These are phyloP conservation scores for Calocera viscosa DNA, from an alignment of 768 basidiomycete species.

Conservation along the genomic window DNA sequence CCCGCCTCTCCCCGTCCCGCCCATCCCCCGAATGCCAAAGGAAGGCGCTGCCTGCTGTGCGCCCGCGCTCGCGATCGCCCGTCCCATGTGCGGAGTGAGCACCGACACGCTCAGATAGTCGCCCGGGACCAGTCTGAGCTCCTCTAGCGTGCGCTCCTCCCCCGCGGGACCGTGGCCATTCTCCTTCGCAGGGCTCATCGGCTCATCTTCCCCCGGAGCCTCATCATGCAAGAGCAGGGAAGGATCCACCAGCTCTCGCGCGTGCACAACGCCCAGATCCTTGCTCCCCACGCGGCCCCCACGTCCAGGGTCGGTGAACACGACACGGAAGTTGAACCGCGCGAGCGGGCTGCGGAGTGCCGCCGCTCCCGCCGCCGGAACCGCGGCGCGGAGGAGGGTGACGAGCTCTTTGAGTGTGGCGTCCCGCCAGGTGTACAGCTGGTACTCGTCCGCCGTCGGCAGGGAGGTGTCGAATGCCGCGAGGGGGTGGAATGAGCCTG, in stretches of 20 bases:
- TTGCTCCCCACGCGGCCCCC: conserved; percentile 64
- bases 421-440: conserved; percentile 64
- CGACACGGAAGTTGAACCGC: conserved; percentile 65
- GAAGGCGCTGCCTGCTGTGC: neutral
- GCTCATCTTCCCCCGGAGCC: neutral
- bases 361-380: neutral
- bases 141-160: conserved; percentile 63
- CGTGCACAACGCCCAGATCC: conserved; percentile 70
- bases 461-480: conserved; percentile 66
- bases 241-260: conserved; percentile 56
- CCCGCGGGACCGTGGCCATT: neutral
- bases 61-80: neutral
- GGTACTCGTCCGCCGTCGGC: conserved; percentile 70
- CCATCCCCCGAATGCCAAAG: neutral
- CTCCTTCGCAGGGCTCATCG: neutral
- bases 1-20: neutral
- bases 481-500: conserved; percentile 63
- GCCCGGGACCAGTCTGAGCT: conserved; percentile 66
- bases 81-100: conserved; percentile 20
- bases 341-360: conserved; percentile 70
- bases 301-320: conserved; percentile 49
- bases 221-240: conserved; percentile 37
- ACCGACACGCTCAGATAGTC: conserved; percentile 69
- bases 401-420: neutral
- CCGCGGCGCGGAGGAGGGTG: neutral